Evolutionary conservation across 2,329 filamentous ascomycete genomes (phyloP), one percentile per base, ranked within the genome.

Genomic region (Fusarium nisikadoi): DNA sequence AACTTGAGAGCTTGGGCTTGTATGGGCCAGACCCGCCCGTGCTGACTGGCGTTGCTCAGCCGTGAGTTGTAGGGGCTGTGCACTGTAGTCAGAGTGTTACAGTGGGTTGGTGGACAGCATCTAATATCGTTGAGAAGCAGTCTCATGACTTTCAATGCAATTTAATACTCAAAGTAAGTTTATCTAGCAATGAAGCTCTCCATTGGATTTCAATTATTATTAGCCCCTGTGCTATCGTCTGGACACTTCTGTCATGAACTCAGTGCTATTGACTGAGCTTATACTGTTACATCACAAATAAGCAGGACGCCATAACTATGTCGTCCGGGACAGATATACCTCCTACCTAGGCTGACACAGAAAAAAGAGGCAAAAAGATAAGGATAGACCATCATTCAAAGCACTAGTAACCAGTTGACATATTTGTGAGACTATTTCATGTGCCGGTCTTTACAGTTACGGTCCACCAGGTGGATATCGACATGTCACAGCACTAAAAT

Each of bases 1-100:
- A 61, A 55, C 47, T 54, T 8, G 46, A 64, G 73, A 64, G 71
- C 60, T 64, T 25, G 23, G 23, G 23, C 49, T 59, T 73, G 57
- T 59, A 70, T 63, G 65, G 67, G 55, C 36, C 50, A 67, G 67
- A 66, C 70, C 70, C 70, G 66, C 70, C 41, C 36, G 33, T 50
- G 70, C 70, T 71, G 58, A 74, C 70, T 70, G 58, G 56, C 42
- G 53, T 49, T 65, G 46, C 49, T 50, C 38, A 49, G 60, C 29
- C 46, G 42, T 47, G 39, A 31, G 33, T 58, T 62, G 23, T 66
- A 71, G 70, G 67, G 70, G 53, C 70, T 73, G 53, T 72, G 65
- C 70, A 63, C 70, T 72, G 70, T 62, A 65, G 38, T 25, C 31
- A 42, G 13, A 38, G 45, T 33, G 41, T 42, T 52, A 66, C 31